Evolutionary conservation across 2,329 filamentous ascomycete species (phyloP).

Genomic region (Penicillium sp.): DNA sequence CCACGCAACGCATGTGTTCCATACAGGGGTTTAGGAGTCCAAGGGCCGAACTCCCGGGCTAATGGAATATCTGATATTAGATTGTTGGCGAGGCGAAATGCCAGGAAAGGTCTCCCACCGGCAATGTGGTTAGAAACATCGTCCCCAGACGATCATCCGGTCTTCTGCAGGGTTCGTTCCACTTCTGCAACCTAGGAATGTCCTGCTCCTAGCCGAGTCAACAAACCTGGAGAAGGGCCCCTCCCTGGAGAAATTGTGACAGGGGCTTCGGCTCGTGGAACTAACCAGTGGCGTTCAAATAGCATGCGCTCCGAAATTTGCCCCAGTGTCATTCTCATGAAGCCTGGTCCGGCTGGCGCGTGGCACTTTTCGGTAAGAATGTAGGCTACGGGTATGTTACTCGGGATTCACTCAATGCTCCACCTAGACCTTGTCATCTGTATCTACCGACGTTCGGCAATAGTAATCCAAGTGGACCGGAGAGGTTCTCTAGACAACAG

Average conservation of each 20-base stretch:
- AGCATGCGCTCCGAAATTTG: constrained; percentile 13
- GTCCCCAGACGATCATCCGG: constrained; percentile 15
- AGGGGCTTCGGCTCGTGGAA: constrained; percentile 1
- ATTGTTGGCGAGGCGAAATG: neutral
- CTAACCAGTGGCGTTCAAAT: constrained; percentile 14
- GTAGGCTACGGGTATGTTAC: neutral
- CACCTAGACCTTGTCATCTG: neutral
- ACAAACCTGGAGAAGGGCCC: constrained; percentile 10
- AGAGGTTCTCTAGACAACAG: neutral
- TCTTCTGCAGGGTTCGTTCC: constrained; percentile 12
- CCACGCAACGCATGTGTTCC: neutral
- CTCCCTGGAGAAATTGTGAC: constrained; percentile 7
- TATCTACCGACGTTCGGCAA: neutral
- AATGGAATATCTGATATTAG: neutral
- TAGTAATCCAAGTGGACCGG: neutral
- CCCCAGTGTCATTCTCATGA: constrained; percentile 4
- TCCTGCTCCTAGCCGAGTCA: neutral
- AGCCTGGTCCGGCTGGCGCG: constrained; percentile 14
- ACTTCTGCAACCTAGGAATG: constrained; percentile 3
- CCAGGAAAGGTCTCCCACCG: neutral
- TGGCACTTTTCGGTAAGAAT: constrained; percentile 8
- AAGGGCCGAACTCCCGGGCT: neutral
- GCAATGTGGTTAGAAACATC: neutral
- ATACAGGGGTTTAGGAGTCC: neutral
- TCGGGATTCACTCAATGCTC: neutral